Conservation (phyloP, 2,329 filamentous ascomycete genomes). For the Ceratocystis cacaofunesta region DNA sequence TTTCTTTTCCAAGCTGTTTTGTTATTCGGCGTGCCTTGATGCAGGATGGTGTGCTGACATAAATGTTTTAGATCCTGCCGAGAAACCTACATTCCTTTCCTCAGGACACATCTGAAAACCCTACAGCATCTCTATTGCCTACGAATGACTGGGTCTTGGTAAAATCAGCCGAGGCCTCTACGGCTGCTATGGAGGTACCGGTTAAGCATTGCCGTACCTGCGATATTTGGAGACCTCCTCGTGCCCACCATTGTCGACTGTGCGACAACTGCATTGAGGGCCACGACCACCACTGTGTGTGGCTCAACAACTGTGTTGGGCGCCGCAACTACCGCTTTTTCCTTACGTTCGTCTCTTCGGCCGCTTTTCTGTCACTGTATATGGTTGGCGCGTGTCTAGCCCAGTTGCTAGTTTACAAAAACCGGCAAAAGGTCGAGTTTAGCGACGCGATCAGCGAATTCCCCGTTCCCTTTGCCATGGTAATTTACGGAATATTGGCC, state of each 20-base stretch:
- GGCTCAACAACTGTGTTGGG: conserved; percentile 97
- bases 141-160: conserved; percentile 92
- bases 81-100: conserved; percentile 84
- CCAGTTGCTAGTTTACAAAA: conserved; percentile 61
- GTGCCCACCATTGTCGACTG: conserved; percentile 87
- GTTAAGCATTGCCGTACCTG: conserved; percentile 98
- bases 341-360: conserved; percentile 73
- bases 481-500: conserved; percentile 63
- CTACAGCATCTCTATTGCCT: conserved; percentile 63
- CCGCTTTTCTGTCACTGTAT: conserved; percentile 62
- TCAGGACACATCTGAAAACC: conserved; percentile 62
- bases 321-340: conserved; percentile 97
- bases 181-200: conserved; percentile 90
- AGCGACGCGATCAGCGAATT: conserved; percentile 51
- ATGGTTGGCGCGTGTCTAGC: conserved; percentile 64
- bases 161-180: conserved; percentile 56
- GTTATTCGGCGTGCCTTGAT: background rate
- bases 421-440: conserved; percentile 51
- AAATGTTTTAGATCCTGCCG: conserved; percentile 56
- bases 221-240: conserved; percentile 90
- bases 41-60: background rate
- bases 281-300: conserved; percentile 95
- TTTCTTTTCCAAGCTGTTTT: background rate
- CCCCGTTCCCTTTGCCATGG: conserved; percentile 73
- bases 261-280: conserved; percentile 97